Evolutionary conservation across 441 rosid genomes (phyloP).

Genomic region (Rhodomyrtus psidioides): DNA sequence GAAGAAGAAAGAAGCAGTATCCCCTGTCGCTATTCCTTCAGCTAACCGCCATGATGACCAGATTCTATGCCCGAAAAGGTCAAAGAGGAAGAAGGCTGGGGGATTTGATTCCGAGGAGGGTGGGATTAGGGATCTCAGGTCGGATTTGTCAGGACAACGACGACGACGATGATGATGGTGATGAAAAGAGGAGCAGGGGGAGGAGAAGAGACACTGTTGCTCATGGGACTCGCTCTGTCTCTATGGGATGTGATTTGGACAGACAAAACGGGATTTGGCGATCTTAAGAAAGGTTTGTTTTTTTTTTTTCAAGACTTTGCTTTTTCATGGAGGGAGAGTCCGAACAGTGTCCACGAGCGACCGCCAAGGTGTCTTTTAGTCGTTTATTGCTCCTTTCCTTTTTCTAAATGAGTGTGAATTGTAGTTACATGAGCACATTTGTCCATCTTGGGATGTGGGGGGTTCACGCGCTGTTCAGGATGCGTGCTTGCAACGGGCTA

Average conservation of each 20-base stretch:
- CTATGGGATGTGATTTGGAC: neutral
- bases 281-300: neutral
- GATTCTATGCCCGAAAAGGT: neutral
- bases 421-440: neutral
- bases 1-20: neutral
- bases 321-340: no score
- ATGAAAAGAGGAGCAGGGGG: neutral
- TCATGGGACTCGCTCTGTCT: neutral
- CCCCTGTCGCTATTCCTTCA: neutral
- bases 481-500: neutral
- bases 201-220: neutral
- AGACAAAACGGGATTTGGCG: neutral
- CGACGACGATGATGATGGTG: neutral
- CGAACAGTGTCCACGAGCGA: neutral
- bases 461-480: neutral
- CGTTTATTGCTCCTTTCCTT: neutral
- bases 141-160: neutral
- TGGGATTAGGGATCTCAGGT: neutral
- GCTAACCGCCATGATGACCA: neutral
- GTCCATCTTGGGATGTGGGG: neutral
- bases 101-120: neutral
- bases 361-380: neutral
- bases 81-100: neutral
- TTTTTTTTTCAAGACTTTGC: neutral
- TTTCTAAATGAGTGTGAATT: neutral